Conservation (phyloP, 2,329 filamentous ascomycete species). For the Dothistroma septosporum region DNA sequence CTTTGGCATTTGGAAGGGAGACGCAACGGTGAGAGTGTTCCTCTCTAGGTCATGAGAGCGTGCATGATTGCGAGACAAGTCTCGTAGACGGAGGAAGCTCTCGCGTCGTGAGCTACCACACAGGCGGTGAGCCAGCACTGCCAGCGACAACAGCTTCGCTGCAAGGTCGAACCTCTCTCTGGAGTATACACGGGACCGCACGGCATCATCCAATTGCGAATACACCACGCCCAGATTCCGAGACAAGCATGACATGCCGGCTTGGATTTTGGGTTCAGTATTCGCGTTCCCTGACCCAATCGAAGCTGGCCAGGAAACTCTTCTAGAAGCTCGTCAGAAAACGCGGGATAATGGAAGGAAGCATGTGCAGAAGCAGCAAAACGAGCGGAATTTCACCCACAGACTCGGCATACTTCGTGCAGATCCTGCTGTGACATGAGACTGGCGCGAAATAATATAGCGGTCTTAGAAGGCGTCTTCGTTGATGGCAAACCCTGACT, state of each 20-base stretch:
- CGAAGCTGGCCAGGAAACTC: background rate
- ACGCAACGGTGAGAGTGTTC: background rate
- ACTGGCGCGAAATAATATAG: background rate
- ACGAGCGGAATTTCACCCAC: background rate
- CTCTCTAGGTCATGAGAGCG: background rate
- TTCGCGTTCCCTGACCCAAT: background rate
- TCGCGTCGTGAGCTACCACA: background rate
- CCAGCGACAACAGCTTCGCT: background rate
- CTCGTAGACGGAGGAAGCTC: background rate
- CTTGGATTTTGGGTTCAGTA: slow-evolving; percentile 1
- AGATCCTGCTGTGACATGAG: background rate
- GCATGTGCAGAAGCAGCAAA: slow-evolving; percentile 7
- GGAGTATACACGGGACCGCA: background rate
- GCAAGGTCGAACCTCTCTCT: background rate
- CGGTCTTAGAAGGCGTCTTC: background rate
- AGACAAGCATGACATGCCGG: background rate
- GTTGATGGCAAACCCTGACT: background rate
- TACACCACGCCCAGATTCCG: background rate
- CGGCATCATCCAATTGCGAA: slow-evolving; percentile 1
- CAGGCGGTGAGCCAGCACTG: background rate
- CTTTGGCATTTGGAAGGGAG: background rate
- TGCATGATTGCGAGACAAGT: too few relatives aligned
- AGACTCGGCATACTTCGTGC: background rate
- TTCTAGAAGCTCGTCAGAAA: background rate
- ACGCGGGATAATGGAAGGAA: background rate